Evolutionary conservation across 306 rosid species (phyloP), one percentile per base, ranked within the genome.

Genomic region (Betula pendula): DNA sequence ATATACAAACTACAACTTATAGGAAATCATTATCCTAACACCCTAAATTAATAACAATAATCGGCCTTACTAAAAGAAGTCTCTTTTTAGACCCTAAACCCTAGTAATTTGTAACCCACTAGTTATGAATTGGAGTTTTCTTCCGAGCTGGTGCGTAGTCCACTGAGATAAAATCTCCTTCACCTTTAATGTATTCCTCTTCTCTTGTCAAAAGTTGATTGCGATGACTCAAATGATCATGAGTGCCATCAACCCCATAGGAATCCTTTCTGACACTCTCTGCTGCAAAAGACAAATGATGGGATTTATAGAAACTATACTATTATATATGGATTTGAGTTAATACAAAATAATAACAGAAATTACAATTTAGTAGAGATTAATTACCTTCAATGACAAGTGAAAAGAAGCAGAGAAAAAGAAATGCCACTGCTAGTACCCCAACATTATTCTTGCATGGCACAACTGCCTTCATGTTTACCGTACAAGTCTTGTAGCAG

Each of bases 61-160:
- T 10, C 3, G 12, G 49, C 15, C 49, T 10, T 45, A 45, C 15
- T 1, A 2, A 45, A 45, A 38, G 42, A 9, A 45, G 49, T 45
- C 49, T 45, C 49, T 45, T 45, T 13, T 3, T 1, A 44, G 48
- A 44, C 49, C 49, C 15, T 44, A 38, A 6, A 6, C 42, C 42
- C 42, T 38, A 5, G 42, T 38, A 6, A 38, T 38, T 38, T 38
- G 42, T 5, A 38, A 38, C 33, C 7, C 6, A 8, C 45, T 45
- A 45, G 31, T 55, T 55, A 55, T 55, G 63, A 55, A 55, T 55
- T 55, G 63, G 63, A 55, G 63, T 2, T 20, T 55, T 55, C 63
- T 55, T 55, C 33, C 63, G 29, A 5, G 15, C 5, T 55, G 63
- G 29, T 20, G 33, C 10, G 63, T 55, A 55, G 63, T 55, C 63